These are phyloP conservation scores for Sphagnum magellanicum DNA, from an alignment of 228 moss, liverwort and hornwort species.

Conservation along the genomic window DNA sequence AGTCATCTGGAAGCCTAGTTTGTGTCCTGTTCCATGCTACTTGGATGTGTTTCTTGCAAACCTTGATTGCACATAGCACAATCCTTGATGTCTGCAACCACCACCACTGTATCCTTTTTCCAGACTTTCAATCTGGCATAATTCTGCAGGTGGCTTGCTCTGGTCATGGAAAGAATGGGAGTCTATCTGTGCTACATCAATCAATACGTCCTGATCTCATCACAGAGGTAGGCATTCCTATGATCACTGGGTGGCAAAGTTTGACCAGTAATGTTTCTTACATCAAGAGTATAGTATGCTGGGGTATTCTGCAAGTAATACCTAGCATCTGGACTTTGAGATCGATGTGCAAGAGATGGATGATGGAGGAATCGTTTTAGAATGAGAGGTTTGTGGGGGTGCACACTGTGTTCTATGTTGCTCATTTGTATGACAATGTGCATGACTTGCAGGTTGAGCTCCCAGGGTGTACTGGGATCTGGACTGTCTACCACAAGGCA, in stretches of 20 bases:
- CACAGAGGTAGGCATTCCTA: slow-evolving; percentile 34
- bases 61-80: too few relatives aligned
- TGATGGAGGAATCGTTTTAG: neutral
- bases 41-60: too few relatives aligned
- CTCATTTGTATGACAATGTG: too few relatives aligned
- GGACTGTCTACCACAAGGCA: slow-evolving; percentile 84
- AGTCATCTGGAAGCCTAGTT: too few relatives aligned
- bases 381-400: neutral
- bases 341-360: too few relatives aligned
- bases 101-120: too few relatives aligned
- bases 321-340: too few relatives aligned
- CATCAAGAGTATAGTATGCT: too few relatives aligned
- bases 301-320: too few relatives aligned
- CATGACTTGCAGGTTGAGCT: slow-evolving; percentile 49
- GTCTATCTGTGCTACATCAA: slow-evolving; percentile 86
- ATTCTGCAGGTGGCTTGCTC: slow-evolving; percentile 69
- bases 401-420: neutral
- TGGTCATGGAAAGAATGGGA: slow-evolving; percentile 99
- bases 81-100: too few relatives aligned
- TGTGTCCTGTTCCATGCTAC: too few relatives aligned
- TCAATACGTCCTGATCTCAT: slow-evolving; percentile 98
- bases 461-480: slow-evolving; percentile 81
- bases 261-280: too few relatives aligned
- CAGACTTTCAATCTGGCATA: neutral
- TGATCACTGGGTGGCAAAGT: neutral